These are phyloP conservation scores for Solanum commersonii DNA, from an alignment of 257 asterid genomes.

Conservation along the genomic window DNA sequence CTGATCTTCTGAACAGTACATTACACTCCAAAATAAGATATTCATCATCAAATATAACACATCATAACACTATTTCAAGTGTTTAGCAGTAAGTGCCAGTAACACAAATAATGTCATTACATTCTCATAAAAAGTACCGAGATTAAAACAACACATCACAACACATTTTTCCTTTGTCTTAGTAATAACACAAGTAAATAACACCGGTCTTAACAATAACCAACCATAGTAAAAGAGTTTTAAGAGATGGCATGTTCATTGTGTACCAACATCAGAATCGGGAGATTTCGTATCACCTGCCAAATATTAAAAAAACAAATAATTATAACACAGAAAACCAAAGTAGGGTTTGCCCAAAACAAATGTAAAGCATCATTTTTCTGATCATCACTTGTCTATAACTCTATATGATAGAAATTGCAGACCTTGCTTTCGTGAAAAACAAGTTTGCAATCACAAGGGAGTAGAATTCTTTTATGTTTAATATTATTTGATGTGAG, in stretches of 20 bases:
- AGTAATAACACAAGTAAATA: neutral
- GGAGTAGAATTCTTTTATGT: neutral
- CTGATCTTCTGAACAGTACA: neutral
- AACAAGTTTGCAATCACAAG: neutral
- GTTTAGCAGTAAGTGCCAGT: neutral
- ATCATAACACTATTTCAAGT: neutral
- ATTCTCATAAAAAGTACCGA: neutral
- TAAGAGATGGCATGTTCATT: neutral
- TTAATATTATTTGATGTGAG: neutral
- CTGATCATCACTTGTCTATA: neutral
- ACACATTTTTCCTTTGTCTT: neutral
- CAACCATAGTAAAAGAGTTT: neutral
- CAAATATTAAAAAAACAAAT: neutral
- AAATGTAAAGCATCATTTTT: neutral
- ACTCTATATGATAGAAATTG: neutral
- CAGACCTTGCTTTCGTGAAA: neutral
- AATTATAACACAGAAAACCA: neutral
- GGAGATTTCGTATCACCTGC: neutral
- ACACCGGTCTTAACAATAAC: neutral
- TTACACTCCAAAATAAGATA: neutral
- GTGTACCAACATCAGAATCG: neutral
- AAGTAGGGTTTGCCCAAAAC: neutral
- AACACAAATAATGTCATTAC: neutral
- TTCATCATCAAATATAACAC: neutral
- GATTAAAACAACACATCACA: neutral